Base-by-base conservation (phyloP, 345 rosid species). In the Atalantia buxifolia region DNA sequence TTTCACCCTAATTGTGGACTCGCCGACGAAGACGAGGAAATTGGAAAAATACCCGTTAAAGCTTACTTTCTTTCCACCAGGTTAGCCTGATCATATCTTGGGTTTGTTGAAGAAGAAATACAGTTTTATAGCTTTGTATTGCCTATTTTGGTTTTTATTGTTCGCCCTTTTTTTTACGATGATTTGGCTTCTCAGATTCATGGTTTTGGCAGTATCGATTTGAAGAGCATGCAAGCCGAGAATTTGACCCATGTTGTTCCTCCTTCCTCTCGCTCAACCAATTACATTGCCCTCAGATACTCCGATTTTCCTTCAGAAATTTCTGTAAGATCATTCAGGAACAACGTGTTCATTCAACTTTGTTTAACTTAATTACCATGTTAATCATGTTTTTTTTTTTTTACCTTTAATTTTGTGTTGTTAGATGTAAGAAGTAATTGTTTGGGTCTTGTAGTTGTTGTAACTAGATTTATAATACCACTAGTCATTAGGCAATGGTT, bases 171-270 rank as follows among this genome's bases (percentile, higher is more conserved):
- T 80, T 80, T 68, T 81, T 70, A 72, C 70, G 72, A 74, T 85
- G 82, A 76, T 82, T 85, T 85, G 84, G 82, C 78, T 83, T 93
- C 92, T 91, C 88, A 89, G 92, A 90, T 85, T 86, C 84, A 79
- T 92, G 93, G 88, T 93, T 91, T 93, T 90, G 89, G 92, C 98
- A 95, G 99, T 90, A 90, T 95, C 76, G 87, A 95, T 91, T 82
- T 95, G 98, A 95, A 90, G 95, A 87, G 90, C 78, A 83, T 95
- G 92, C 98, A 92, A 87, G 97, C 98, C 53, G 97, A 92, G 85
- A 90, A 92, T 83, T 85, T 95, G 75, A 85, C 86, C 88, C 79
- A 91, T 85, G 87, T 95, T 86, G 86, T 95, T 77, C 98, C 98
- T 78, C 89, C 93, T 42, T 90, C 92, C 38, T 93, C 98, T 45